Evolutionary conservation across 2,329 filamentous ascomycete genomes (phyloP), one percentile per base, ranked within the genome.

Genomic region (Xylariaceae sp.): DNA sequence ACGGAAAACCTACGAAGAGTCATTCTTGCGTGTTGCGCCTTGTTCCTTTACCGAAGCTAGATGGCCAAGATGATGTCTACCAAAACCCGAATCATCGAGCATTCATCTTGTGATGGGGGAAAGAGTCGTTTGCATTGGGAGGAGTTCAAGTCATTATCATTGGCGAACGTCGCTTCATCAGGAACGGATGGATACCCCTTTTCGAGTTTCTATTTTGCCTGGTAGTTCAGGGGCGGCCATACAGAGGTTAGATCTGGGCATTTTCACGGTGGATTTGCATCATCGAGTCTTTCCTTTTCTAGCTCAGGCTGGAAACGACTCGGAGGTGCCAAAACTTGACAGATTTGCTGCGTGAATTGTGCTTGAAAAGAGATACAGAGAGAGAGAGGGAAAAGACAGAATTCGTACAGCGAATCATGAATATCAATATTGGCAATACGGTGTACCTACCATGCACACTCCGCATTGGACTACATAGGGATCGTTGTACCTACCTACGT

Each of bases 131-230:
- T 58, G 56, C 53, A 58, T 58, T 41, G 50, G 36, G 42, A 51
- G 53, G 56, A 53, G 53, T 58, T 58, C n/a, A 16, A 46, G 36
- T 42, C 22, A n/a, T 43, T 47, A 40, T 47, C 37, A 51, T 56
- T 12, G 29, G 43, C n/a, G 43, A 36, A n/a, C 13, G 21, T 8
- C 21, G 21, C 13, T 10, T 12, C 22, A 9, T 21, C 26, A 29
- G 53, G 36, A 47, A 40, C 42, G 56, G 44, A 58, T 46, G 30
- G 50, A 58, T 58, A 58, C 56, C 56, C 55, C 16, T 48, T 54
- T 53, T 49, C 34, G 30, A 16, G 36, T 30, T 51, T 50, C 32
- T 53, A n/a, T 39, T 53, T n/a, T 41, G 15, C 18, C 21, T 21
- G 34, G 13, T 22, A 39, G 32, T 34, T 42, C 16, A 15, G 48